Evolutionary conservation across 306 rosid genomes (phyloP).

Genomic region (Vicia sativa): DNA sequence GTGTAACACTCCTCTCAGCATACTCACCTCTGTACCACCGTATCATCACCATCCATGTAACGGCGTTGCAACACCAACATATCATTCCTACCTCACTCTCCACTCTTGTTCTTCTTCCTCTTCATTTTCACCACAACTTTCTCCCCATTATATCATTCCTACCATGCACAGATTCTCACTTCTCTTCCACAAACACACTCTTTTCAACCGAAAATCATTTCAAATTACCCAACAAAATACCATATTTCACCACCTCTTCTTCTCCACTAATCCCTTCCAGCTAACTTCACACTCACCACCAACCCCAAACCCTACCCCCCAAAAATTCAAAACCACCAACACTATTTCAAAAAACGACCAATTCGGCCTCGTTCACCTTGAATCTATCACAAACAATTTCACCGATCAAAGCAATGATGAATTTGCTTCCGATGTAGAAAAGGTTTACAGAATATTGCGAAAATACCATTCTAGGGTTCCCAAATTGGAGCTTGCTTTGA

Average conservation of each 20-base stretch:
- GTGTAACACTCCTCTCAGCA: no score
- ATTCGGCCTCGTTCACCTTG: slow-evolving; percentile 50
- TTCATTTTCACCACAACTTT: background rate
- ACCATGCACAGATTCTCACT: slow-evolving; percentile 49
- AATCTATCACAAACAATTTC: background rate
- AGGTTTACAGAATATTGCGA: slow-evolving; percentile 65
- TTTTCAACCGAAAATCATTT: background rate
- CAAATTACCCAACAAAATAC: slow-evolving; percentile 14
- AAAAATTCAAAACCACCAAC: no score
- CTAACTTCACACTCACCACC: background rate
- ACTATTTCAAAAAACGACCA: slow-evolving; percentile 22
- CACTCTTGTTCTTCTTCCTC: background rate
- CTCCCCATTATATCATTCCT: background rate
- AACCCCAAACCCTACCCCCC: slow-evolving; percentile 1
- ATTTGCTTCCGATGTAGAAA: slow-evolving; percentile 72
- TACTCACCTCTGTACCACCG: no score
- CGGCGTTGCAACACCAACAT: no score
- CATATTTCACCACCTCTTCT: slow-evolving; percentile 10
- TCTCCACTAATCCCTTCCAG: slow-evolving; percentile 10
- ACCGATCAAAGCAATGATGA: slow-evolving; percentile 46
- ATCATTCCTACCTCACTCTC: no score
- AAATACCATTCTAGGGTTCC: slow-evolving; percentile 77
- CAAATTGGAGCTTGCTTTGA: slow-evolving; percentile 77
- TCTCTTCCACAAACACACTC: slow-evolving; percentile 17
- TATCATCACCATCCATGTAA: no score